Evolutionary conservation across 306 rosid genomes (phyloP).

Genomic region (Cucurbita argyrosperma): DNA sequence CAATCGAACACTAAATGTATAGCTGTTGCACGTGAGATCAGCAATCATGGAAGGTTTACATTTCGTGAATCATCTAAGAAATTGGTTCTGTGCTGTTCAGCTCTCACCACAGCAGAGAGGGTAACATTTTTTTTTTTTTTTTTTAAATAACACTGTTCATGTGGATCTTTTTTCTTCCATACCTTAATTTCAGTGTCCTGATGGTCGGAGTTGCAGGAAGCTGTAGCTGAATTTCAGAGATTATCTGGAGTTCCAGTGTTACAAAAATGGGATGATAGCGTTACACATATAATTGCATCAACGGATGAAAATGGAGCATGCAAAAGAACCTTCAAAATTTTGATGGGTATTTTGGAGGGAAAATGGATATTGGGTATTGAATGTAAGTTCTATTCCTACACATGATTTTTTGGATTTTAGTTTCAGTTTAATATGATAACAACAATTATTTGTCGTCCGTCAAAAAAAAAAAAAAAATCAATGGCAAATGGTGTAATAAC

Average conservation of each 20-base stretch:
- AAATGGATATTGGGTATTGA: constrained; percentile 69
- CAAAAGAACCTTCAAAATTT: constrained; percentile 80
- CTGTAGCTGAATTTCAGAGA: constrained; percentile 55
- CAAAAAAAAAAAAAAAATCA: neutral
- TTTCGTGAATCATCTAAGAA: constrained; percentile 40
- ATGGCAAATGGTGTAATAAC: neutral
- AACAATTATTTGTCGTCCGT: neutral
- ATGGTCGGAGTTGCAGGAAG: constrained; percentile 37
- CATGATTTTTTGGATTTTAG: neutral
- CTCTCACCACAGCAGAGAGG: constrained; percentile 58
- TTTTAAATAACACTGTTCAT: neutral
- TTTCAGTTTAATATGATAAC: neutral
- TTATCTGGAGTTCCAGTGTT: constrained; percentile 40
- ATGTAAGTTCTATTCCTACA: constrained; percentile 31
- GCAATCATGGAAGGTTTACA: constrained; percentile 7
- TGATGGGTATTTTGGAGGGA: constrained; percentile 82
- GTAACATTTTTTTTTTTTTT: constrained; percentile 17
- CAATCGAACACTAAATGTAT: constrained; percentile 2
- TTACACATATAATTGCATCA: constrained; percentile 84
- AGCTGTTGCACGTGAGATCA: constrained; percentile 17
- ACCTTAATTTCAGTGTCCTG: neutral
- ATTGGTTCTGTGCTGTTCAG: constrained; percentile 73
- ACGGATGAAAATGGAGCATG: constrained; percentile 72
- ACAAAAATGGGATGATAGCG: constrained; percentile 64
- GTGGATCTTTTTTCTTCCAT: neutral